phyloP scores from a whole-genome alignment of 352 stramenopile genomes.

The Globisporangium canariense region DNA sequence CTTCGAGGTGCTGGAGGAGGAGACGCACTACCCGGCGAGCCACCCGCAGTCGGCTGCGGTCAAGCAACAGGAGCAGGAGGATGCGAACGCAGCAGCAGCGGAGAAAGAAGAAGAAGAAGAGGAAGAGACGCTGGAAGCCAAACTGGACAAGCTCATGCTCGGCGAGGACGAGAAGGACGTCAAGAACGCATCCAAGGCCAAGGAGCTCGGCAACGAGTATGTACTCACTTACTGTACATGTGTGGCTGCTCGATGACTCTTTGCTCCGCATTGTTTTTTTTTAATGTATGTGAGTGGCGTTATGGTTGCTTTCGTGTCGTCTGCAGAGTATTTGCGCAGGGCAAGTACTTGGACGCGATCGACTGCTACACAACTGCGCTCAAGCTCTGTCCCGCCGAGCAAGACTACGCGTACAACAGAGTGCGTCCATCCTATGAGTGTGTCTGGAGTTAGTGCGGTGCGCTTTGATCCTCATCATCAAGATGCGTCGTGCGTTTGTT shows the following conservation, averaged over 20 bases:
- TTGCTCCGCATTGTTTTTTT: no score
- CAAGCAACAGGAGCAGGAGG: slow-evolving; percentile 7
- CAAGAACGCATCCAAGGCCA: slow-evolving; percentile 67
- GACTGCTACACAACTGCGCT: slow-evolving; percentile 85
- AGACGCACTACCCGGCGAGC: slow-evolving; percentile 65
- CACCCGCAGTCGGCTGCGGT: slow-evolving; percentile 27
- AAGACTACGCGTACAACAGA: slow-evolving; percentile 80
- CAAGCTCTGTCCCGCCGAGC: slow-evolving; percentile 68
- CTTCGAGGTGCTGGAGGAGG: slow-evolving; percentile 85
- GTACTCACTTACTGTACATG: not conserved
- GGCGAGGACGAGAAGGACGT: slow-evolving; percentile 43
- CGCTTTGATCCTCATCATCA: not conserved
- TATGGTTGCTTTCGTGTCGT: not conserved
- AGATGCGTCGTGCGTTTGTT: not conserved
- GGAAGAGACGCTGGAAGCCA: slow-evolving; percentile 60
- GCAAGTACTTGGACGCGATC: slow-evolving; percentile 72
- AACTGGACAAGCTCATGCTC: slow-evolving; percentile 57
- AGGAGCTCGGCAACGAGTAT: slow-evolving; percentile 80
- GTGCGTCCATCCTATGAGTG: slow-evolving; percentile 19
- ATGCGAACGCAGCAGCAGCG: slow-evolving; percentile 17
- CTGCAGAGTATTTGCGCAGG: slow-evolving; percentile 64
- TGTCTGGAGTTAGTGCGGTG: not conserved
- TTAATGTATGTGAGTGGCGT: not conserved
- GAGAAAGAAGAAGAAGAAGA: slow-evolving; percentile 17
- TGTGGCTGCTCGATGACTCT: not conserved